Evolutionary conservation across 306 rosid genomes (phyloP).

Genomic region (Malus orientalis): DNA sequence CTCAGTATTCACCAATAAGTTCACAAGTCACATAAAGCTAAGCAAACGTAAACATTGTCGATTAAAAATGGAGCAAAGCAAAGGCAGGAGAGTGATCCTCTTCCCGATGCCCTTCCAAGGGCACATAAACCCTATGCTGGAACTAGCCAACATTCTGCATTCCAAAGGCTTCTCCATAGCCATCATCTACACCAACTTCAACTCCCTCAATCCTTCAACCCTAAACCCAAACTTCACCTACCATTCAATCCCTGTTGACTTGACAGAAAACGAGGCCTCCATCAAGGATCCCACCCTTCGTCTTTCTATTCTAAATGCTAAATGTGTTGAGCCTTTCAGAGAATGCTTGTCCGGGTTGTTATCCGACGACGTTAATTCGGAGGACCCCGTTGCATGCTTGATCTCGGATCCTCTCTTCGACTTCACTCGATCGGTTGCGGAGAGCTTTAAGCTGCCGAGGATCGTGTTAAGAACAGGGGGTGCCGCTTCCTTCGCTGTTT

Average conservation of each 20-base stretch:
- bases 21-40: too few species aligned
- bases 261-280: slow-evolving; percentile 10
- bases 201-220: slow-evolving; percentile 34
- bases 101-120: slow-evolving; percentile 46
- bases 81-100: slow-evolving; percentile 26
- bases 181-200: slow-evolving; percentile 30
- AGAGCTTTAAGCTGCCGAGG: slow-evolving; percentile 26
- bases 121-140: slow-evolving; percentile 48
- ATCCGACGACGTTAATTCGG: not conserved
- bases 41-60: too few species aligned
- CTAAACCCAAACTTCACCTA: slow-evolving; percentile 36
- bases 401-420: slow-evolving; percentile 31
- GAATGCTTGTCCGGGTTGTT: slow-evolving; percentile 24
- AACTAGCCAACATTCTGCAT: slow-evolving; percentile 39
- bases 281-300: not conserved
- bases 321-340: slow-evolving; percentile 11
- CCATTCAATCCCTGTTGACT: slow-evolving; percentile 16
- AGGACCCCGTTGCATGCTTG: slow-evolving; percentile 40
- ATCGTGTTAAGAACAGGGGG: slow-evolving; percentile 28
- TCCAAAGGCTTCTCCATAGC: slow-evolving; percentile 42
- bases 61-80: slow-evolving; percentile 15
- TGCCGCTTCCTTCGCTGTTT: slow-evolving; percentile 21
- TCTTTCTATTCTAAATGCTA: not conserved
- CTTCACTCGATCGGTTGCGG: slow-evolving; percentile 30
- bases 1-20: too few species aligned